Evolutionary conservation across 768 basidiomycete species (phyloP).

Genomic region (Pleurotus sapidus): DNA sequence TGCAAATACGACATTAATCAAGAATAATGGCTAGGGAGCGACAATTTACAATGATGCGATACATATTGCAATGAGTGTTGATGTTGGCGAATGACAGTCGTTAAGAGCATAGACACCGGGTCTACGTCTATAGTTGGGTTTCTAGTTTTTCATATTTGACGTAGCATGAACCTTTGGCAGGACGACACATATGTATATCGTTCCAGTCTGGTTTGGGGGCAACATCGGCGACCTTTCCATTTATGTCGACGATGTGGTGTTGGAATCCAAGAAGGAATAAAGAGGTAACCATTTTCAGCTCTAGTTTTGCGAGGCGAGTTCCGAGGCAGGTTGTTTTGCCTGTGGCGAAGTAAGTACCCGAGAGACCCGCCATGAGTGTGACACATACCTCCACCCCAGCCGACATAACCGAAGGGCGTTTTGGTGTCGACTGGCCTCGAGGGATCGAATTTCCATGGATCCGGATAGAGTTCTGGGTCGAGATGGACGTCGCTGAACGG

Average conservation of each 20-base stretch:
- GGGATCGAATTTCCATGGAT: conserved; percentile 80
- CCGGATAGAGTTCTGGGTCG: conserved; percentile 65
- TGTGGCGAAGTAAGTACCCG: conserved; percentile 20
- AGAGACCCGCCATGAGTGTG: background rate
- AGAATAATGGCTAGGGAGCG: background rate
- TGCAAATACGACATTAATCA: background rate
- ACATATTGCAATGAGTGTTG: conserved; percentile 7
- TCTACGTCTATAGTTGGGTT: conserved; percentile 26
- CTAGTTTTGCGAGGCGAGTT: conserved; percentile 69
- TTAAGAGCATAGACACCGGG: background rate
- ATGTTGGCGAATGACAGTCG: background rate
- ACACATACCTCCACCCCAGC: conserved; percentile 76
- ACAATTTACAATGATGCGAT: background rate
- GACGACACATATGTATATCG: conserved; percentile 67
- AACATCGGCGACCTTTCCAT: conserved; percentile 39
- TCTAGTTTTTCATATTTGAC: conserved; percentile 45
- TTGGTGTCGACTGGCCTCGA: conserved; percentile 40
- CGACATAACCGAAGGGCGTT: conserved; percentile 60
- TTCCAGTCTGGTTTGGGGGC: conserved; percentile 76
- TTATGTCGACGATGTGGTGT: conserved; percentile 52
- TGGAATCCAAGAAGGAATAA: conserved; percentile 66
- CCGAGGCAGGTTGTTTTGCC: conserved; percentile 73
- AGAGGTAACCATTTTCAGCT: conserved; percentile 68
- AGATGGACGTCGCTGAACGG: conserved; percentile 82
- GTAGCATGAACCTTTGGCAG: conserved; percentile 50